Conservation (phyloP, 208 protist species). For the Acanthamoeba polyphaga region DNA sequence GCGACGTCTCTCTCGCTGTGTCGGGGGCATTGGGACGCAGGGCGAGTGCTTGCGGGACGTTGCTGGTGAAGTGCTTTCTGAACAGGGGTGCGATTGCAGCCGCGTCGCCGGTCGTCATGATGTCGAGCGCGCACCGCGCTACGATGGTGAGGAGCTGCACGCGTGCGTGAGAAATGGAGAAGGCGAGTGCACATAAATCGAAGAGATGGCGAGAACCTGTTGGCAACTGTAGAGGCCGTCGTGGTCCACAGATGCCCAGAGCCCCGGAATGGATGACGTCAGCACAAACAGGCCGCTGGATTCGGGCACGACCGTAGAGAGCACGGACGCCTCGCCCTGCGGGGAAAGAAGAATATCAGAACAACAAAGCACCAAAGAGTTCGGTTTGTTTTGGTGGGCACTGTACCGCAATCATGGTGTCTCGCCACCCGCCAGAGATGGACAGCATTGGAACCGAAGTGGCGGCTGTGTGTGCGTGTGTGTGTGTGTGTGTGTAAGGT, state of each 20-base stretch:
- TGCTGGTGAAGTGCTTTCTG: constrained; percentile 13
- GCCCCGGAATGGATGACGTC: neutral
- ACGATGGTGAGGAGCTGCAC: neutral
- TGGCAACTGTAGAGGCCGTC: constrained; percentile 32
- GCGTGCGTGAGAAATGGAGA: neutral
- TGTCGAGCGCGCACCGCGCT: neutral
- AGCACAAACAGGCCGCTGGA: neutral
- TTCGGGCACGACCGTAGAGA: constrained; percentile 12
- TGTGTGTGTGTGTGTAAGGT: too few relatives aligned
- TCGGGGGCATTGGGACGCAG: neutral
- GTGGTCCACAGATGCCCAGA: constrained; percentile 24
- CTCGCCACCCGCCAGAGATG: neutral
- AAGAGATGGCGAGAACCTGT: neutral
- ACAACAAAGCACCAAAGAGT: too few relatives aligned
- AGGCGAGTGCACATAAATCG: neutral
- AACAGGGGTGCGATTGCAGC: neutral
- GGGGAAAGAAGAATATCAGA: neutral
- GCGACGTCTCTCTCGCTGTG: too few relatives aligned
- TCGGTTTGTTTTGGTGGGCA: too few relatives aligned
- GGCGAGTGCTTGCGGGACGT: neutral
- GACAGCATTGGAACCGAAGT: neutral
- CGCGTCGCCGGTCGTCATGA: neutral
- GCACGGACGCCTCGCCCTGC: constrained; percentile 8
- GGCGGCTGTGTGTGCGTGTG: neutral
- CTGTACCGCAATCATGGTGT: constrained; percentile 33